Percentiles rank a stretch among this genome's conserved stretches.
Evolutionary conservation across 164 flowering plant species (phyloP).

Genomic region (Saururus chinensis): DNA sequence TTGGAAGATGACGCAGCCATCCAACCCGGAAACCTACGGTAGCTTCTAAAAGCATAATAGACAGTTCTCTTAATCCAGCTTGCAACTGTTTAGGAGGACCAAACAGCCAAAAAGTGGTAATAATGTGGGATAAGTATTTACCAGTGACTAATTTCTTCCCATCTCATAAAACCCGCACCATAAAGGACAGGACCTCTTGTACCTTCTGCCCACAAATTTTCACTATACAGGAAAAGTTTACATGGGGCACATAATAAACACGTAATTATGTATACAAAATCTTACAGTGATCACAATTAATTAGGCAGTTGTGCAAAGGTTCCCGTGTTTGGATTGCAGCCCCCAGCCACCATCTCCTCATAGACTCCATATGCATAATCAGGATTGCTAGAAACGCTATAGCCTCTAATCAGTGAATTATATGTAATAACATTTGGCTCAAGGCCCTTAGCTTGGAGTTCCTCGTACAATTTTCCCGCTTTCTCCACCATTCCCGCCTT

Average conservation of each 20-base stretch:
- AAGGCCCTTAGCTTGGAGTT: constrained; percentile 48
- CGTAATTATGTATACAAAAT: no score
- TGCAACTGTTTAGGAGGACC: no score
- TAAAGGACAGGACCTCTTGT: no score
- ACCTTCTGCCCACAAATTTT: no score
- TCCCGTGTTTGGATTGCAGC: constrained; percentile 72
- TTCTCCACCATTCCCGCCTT: constrained; percentile 64
- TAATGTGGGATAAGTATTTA: no score
- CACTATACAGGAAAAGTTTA: not conserved
- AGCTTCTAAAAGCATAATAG: no score
- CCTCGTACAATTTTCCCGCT: constrained; percentile 64
- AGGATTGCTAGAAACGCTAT: constrained; percentile 51
- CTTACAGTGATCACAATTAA: constrained; percentile 7
- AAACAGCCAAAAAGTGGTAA: no score
- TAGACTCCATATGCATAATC: constrained; percentile 72
- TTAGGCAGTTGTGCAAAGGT: constrained; percentile 90
- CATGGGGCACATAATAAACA: not conserved
- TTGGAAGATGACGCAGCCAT: no score
- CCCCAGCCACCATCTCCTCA: constrained; percentile 75
- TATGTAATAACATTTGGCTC: constrained; percentile 79
- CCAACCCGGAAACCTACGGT: no score
- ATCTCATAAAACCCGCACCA: not conserved
- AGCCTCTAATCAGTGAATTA: constrained; percentile 79
- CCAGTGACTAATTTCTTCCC: no score
- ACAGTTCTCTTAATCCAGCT: no score